Base-by-base conservation (phyloP, 345 rosid genomes). In the Syzygium aqueum region DNA sequence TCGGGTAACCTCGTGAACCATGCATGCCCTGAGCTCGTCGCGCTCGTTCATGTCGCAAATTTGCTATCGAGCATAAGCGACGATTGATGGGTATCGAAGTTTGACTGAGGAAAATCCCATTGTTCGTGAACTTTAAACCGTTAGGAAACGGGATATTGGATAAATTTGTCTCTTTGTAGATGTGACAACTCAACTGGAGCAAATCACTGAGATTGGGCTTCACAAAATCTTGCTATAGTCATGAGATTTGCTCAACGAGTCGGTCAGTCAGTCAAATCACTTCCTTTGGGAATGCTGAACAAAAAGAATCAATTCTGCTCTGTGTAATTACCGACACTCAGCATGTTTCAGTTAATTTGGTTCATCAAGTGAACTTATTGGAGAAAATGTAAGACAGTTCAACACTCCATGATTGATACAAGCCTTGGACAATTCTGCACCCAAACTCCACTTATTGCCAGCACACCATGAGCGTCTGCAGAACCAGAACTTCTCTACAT, bases 351-450 rank as follows among this genome's bases (percentile, higher is more conserved):
- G 80, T 73, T 33, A 7, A 30, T 63, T 33, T 67, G 78, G 78
- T 33, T 33, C 80, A 16, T 33, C 49, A 37, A 0, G 49, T 2
- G 80, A 19, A 0, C 49, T 73, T 73, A 19, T 4, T 5, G 80
- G 53, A 83, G 85, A 83, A 6, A 21, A 57, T 11, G 27, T n/a
- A 23, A 46, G 17, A 52, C 2, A 19, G 33, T 61, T 16, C 19
- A 17, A 73, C 52, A 27, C 54, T 56, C 88, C 86, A 87, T 87
- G 65, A 87, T 87, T 87, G 89, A 28, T 27, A 11, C 82, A 73
- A 73, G 53, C 85, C 53, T 65, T 84, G 86, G 89, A 84, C 53
- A 46, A 40, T 84, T 87, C 86, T 87, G 63, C 51, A 17, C 53
- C 57, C 63, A 33, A 65, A 51, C 89, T 54, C 84, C 84, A 19